Percentiles rank a stretch among this genome's conserved stretches.
These are phyloP conservation scores for Staphylotrichum tortipilum DNA, from an alignment of 495 filamentous ascomycete genomes.

Conservation along the genomic window DNA sequence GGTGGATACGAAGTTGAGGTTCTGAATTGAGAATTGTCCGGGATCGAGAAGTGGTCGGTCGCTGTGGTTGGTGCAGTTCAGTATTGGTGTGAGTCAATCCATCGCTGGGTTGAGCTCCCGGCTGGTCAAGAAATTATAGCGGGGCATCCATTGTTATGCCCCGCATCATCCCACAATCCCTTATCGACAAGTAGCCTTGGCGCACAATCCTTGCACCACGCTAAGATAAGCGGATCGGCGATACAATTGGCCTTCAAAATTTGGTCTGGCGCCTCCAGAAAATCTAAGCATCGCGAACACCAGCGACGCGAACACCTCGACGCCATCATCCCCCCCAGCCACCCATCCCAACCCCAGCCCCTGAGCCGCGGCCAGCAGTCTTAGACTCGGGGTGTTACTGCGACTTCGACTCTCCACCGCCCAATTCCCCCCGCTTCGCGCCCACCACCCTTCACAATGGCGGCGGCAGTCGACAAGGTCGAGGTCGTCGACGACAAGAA, in stretches of 20 bases:
- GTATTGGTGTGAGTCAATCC: slow-evolving; percentile 8
- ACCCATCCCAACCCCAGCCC: no score
- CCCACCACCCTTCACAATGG: slow-evolving; percentile 15
- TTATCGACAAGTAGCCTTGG: background rate
- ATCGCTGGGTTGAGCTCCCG: background rate
- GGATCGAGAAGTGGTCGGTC: no score
- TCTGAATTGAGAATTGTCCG: background rate
- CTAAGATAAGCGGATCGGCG: slow-evolving; percentile 17
- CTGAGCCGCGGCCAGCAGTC: no score
- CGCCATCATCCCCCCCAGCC: no score
- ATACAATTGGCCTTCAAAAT: slow-evolving; percentile 28
- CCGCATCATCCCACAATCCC: slow-evolving; percentile 3
- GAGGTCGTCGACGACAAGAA: slow-evolving; percentile 50
- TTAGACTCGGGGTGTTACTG: no score
- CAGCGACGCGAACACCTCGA: no score
- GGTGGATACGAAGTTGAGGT: no score
- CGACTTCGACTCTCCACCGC: background rate
- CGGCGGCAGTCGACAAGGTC: slow-evolving; percentile 17
- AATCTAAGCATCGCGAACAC: slow-evolving; percentile 13
- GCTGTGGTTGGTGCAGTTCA: no score
- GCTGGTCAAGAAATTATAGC: slow-evolving; percentile 7
- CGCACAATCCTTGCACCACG: background rate
- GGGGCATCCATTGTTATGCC: slow-evolving; percentile 8
- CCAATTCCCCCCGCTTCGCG: background rate
- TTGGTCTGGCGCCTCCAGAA: slow-evolving; percentile 13